A percentile compares a stretch with the other conserved stretches of the same genome.
These are phyloP conservation scores for Fraxinus albicans DNA, from an alignment of 305 asterid genomes.

Conservation along the genomic window DNA sequence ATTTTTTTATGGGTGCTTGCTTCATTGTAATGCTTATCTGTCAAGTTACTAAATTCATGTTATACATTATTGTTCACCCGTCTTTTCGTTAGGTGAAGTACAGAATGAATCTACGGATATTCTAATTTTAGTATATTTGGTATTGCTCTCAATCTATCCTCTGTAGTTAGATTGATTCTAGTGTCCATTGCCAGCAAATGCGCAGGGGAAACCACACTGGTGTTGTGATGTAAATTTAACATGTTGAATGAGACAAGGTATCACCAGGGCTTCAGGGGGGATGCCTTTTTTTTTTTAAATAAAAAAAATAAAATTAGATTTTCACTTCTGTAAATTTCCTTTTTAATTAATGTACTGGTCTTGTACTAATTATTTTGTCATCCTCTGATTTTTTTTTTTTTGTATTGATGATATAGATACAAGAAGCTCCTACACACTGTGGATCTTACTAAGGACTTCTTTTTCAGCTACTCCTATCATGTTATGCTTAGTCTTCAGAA, in stretches of 20 bases:
- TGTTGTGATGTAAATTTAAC: slow-evolving; percentile 66
- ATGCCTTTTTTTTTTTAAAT: slow-evolving; percentile 29
- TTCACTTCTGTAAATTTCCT: slow-evolving; percentile 12
- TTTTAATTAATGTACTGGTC: slow-evolving; percentile 18
- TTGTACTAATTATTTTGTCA: slow-evolving; percentile 40
- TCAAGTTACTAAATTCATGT: slow-evolving; percentile 28
- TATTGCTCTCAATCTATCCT: slow-evolving; percentile 27
- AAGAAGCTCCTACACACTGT: slow-evolving; percentile 83
- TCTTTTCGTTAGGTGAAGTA: slow-evolving; percentile 21
- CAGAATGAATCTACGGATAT: slow-evolving; percentile 12
- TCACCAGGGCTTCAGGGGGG: slow-evolving; percentile 54
- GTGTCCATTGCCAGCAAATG: slow-evolving; percentile 53
- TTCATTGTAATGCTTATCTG: slow-evolving; percentile 27
- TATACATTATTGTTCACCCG: slow-evolving; percentile 21
- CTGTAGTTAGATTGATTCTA: slow-evolving; percentile 43
- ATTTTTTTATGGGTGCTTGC: slow-evolving; percentile 29
- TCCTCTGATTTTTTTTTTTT: slow-evolving; percentile 25
- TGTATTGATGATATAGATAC: slow-evolving; percentile 65
- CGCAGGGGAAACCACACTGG: slow-evolving; percentile 67
- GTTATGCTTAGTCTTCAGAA: slow-evolving; percentile 90
- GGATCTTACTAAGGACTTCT: slow-evolving; percentile 98
- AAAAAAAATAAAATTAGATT: not conserved
- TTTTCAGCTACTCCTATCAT: slow-evolving; percentile 89
- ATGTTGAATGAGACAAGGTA: slow-evolving; percentile 70
- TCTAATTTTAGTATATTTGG: slow-evolving; percentile 25